These are phyloP conservation scores for Platismatia glauca DNA, from an alignment of 495 filamentous ascomycete genomes.

Conservation along the genomic window DNA sequence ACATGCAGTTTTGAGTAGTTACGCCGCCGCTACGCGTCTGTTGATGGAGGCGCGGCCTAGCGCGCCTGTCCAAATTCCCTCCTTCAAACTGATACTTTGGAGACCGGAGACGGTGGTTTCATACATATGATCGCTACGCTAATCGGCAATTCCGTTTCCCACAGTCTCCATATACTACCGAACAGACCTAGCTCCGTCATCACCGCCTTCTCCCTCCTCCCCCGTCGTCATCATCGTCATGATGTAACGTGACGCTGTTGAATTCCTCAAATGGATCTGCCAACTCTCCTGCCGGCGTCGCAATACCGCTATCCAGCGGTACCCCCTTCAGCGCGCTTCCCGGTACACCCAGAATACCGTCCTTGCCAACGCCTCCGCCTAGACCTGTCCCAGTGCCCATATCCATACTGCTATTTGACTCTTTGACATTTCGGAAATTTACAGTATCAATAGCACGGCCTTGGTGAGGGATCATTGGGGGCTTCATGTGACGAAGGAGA, in stretches of 20 bases:
- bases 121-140: neutral
- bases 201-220: slow-evolving; percentile 6
- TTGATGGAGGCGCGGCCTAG: too few species aligned
- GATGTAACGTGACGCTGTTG: slow-evolving; percentile 94
- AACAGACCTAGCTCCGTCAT: neutral
- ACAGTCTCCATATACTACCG: neutral
- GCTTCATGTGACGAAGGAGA: slow-evolving; percentile 92
- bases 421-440: slow-evolving; percentile 97
- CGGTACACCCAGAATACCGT: slow-evolving; percentile 13
- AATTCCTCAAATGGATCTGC: slow-evolving; percentile 98
- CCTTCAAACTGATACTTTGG: too few species aligned
- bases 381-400: slow-evolving; percentile 43
- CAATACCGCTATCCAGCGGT: slow-evolving; percentile 72
- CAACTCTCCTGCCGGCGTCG: slow-evolving; percentile 74
- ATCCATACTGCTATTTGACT: slow-evolving; percentile 82
- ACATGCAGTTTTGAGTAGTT: too few species aligned
- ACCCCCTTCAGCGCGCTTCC: slow-evolving; percentile 52
- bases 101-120: neutral
- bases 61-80: too few species aligned
- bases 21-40: too few species aligned
- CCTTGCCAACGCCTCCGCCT: slow-evolving; percentile 13
- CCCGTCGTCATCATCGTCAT: slow-evolving; percentile 68
- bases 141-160: neutral
- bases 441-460: slow-evolving; percentile 85
- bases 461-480: slow-evolving; percentile 93